phyloP scores from a whole-genome alignment of 768 basidiomycete species.

The Suillus tomentosus region DNA sequence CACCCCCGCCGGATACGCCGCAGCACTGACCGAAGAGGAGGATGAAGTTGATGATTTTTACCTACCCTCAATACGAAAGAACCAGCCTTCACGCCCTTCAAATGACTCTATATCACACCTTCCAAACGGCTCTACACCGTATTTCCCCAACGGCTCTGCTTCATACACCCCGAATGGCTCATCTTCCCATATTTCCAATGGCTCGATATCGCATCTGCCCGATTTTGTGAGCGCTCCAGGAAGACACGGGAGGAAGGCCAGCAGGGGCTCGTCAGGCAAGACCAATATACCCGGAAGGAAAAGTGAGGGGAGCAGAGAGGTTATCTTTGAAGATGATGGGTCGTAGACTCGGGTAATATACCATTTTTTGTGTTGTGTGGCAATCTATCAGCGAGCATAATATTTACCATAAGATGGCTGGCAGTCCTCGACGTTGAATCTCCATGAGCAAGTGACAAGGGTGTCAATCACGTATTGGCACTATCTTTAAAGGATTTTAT shows the following conservation, averaged over 20 bases:
- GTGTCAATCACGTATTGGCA: background rate
- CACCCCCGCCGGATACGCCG: constrained; percentile 25
- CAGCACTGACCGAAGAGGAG: constrained; percentile 51
- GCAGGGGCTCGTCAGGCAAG: constrained; percentile 27
- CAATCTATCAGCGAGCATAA: constrained; percentile 1
- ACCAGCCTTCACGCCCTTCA: constrained; percentile 17
- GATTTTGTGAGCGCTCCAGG: constrained; percentile 65
- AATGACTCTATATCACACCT: constrained; percentile 5
- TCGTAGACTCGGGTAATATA: background rate
- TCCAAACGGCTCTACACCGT: constrained; percentile 4
- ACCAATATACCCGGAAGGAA: constrained; percentile 36
- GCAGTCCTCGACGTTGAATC: background rate
- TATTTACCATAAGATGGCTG: constrained; percentile 1
- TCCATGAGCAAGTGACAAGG: background rate
- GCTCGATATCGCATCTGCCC: constrained; percentile 55
- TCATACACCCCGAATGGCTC: background rate
- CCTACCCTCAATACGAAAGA: constrained; percentile 58
- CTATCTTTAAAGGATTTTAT: background rate
- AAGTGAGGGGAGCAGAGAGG: constrained; percentile 50
- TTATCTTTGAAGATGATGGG: constrained; percentile 52
- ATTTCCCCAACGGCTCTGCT: background rate
- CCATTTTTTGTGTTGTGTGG: background rate
- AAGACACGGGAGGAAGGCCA: constrained; percentile 30
- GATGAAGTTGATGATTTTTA: constrained; percentile 71
- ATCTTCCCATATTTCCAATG: constrained; percentile 27